Evolutionary conservation across 257 asterid species (phyloP), one percentile per base, ranked within the genome.

Genomic region (Vinca minor): DNA sequence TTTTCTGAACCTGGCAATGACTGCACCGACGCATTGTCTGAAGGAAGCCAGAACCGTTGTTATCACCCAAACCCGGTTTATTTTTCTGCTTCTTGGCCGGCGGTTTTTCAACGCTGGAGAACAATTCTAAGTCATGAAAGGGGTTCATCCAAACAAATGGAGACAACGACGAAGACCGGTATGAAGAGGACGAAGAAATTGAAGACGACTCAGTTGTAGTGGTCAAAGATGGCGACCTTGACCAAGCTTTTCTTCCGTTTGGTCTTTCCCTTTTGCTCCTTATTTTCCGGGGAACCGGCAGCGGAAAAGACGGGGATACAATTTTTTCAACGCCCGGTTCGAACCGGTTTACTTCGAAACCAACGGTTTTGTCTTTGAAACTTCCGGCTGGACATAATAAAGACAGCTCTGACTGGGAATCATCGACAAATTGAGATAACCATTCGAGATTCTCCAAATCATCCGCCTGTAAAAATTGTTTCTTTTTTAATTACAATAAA

Each of bases 391-490:
- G 72, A 31, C 70, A 62, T 48, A 59, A 69, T n/a, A 69, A 35
- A 41, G 76, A 74, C 20, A 50, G 21, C 54, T 67, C 80, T 39
- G 74, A 67, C 36, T 35, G 65, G 8, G 80, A 56, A 66, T 78
- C 78, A 31, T 78, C 83, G 46, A 71, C 78, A 63, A 78, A 68
- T 47, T 78, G 77, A 5, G 80, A 71, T 59, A 78, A 44, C 83
- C 83, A 78, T 64, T 78, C 80, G 9, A 78, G 75, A 52, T 58
- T 74, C 72, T 74, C 83, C 73, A 74, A 36, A 5, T 66, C 77
- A 68, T 78, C 79, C 49, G 57, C 78, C 83, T 78, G 53, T 6
- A 38, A 41, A 71, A 63, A 35, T n/a, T 28, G 4, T 8, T 28
- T n/a, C 34, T n/a, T n/a, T n/a, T n/a, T n/a, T 34, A 34, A 34